Percentiles rank a stretch among this genome's conserved stretches.
Conservation (phyloP, 768 basidiomycete species). For the Pisolithus marmoratus region DNA sequence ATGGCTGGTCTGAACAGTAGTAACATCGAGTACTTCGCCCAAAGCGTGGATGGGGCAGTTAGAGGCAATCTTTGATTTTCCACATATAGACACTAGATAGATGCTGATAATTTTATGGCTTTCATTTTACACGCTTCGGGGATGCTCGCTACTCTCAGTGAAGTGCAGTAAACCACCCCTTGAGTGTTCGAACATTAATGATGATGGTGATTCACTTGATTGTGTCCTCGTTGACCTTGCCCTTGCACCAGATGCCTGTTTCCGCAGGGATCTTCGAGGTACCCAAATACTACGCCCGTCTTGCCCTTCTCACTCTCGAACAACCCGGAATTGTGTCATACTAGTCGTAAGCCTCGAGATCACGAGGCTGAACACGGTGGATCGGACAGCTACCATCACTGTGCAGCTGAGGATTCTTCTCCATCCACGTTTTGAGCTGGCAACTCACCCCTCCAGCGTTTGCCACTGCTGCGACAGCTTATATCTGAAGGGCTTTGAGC, state of each 20-base stretch:
- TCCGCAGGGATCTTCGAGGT: too few species aligned
- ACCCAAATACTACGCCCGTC: too few species aligned
- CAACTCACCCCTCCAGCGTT: slow-evolving; percentile 23
- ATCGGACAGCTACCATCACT: neutral
- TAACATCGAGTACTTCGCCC: slow-evolving; percentile 89
- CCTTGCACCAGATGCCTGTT: too few species aligned
- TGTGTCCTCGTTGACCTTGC: too few species aligned
- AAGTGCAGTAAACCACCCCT: neutral
- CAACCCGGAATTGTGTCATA: too few species aligned
- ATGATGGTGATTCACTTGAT: too few species aligned
- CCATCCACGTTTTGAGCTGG: slow-evolving; percentile 8
- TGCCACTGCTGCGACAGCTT: slow-evolving; percentile 29
- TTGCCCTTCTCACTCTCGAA: too few species aligned
- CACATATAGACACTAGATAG: slow-evolving; percentile 22
- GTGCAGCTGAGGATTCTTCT: neutral
- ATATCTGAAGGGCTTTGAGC: slow-evolving; percentile 20
- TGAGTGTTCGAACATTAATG: too few species aligned
- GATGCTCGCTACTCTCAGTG: neutral
- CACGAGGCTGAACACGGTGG: slow-evolving; percentile 1
- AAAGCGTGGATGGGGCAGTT: slow-evolving; percentile 79
- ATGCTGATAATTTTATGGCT: slow-evolving; percentile 10
- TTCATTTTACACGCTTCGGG: neutral
- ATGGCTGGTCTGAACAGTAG: slow-evolving; percentile 85
- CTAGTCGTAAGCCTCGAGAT: too few species aligned
- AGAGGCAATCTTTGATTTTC: slow-evolving; percentile 59